These are phyloP conservation scores for Macrotyloma uniflorum DNA, from an alignment of 306 rosid genomes.

Conservation along the genomic window DNA sequence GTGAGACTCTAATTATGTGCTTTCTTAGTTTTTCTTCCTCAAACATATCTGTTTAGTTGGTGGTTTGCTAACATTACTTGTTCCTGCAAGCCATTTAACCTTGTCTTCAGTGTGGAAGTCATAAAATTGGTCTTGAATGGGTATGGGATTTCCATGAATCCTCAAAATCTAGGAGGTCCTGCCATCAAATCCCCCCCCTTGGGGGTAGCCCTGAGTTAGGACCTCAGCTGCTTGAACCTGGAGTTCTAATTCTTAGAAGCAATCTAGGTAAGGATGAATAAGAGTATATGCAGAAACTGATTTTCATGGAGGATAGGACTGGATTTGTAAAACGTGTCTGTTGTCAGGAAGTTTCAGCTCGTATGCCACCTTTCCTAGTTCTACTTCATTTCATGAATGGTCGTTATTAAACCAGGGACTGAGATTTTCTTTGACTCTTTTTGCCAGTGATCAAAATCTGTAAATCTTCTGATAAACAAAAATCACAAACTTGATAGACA, in stretches of 20 bases:
- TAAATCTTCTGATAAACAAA: neutral
- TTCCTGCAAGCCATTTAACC: neutral
- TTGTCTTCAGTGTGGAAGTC: neutral
- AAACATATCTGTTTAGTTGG: neutral
- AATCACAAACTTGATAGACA: neutral
- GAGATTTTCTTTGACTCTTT: conserved; percentile 22
- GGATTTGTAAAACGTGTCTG: neutral
- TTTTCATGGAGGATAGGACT: neutral
- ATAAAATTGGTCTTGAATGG: neutral
- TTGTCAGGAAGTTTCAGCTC: conserved; percentile 14
- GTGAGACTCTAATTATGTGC: neutral
- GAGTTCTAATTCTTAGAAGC: conserved; percentile 23
- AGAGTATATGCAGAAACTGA: neutral
- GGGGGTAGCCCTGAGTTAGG: neutral
- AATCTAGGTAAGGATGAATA: conserved; percentile 8
- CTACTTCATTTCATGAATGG: neutral
- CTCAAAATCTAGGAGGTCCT: neutral
- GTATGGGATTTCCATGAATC: conserved; percentile 22
- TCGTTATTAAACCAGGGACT: neutral
- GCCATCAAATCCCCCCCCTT: neutral
- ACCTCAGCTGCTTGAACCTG: conserved; percentile 18
- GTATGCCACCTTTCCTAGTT: neutral
- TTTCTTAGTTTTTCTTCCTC: neutral
- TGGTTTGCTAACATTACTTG: neutral
- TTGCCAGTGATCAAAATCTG: neutral